These are phyloP conservation scores for Cryptosporidium ryanae DNA, from an alignment of 169 alveolate species.

Conservation along the genomic window DNA sequence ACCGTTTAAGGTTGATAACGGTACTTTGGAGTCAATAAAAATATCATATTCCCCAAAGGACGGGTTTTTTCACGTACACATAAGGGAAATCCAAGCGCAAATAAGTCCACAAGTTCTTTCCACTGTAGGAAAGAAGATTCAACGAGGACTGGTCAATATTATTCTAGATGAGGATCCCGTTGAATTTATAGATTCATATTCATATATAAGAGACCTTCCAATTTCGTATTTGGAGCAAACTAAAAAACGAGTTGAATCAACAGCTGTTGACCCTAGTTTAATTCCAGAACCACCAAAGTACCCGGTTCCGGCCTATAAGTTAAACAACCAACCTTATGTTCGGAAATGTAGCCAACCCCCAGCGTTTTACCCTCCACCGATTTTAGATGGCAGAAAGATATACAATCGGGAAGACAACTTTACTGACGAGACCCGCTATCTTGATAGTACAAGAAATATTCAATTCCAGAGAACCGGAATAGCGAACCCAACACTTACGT, in stretches of 20 bases:
- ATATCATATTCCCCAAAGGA: conserved; percentile 51
- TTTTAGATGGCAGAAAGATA: background rate
- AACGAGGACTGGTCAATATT: conserved; percentile 53
- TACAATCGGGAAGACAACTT: too few species aligned
- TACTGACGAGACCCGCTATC: too few species aligned
- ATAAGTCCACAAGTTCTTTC: conserved; percentile 47
- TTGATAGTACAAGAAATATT: too few species aligned
- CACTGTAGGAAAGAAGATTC: conserved; percentile 67
- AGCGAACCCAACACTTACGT: too few species aligned
- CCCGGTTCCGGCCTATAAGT: conserved; percentile 30
- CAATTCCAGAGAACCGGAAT: too few species aligned
- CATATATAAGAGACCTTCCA: conserved; percentile 66
- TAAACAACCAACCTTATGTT: background rate
- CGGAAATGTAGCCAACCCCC: conserved; percentile 7
- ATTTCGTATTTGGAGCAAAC: conserved; percentile 31
- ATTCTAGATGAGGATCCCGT: conserved; percentile 70
- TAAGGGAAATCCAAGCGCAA: conserved; percentile 48
- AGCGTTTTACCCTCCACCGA: conserved; percentile 50
- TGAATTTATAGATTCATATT: conserved; percentile 54
- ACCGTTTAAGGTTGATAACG: conserved; percentile 41
- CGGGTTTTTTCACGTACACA: conserved; percentile 23
- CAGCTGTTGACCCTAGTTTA: conserved; percentile 25
- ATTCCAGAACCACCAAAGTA: conserved; percentile 69
- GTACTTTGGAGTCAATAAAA: conserved; percentile 32
- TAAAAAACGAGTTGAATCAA: conserved; percentile 19